These are phyloP conservation scores for Penicillium freii DNA, from an alignment of 2,329 filamentous ascomycete genomes.

Conservation along the genomic window DNA sequence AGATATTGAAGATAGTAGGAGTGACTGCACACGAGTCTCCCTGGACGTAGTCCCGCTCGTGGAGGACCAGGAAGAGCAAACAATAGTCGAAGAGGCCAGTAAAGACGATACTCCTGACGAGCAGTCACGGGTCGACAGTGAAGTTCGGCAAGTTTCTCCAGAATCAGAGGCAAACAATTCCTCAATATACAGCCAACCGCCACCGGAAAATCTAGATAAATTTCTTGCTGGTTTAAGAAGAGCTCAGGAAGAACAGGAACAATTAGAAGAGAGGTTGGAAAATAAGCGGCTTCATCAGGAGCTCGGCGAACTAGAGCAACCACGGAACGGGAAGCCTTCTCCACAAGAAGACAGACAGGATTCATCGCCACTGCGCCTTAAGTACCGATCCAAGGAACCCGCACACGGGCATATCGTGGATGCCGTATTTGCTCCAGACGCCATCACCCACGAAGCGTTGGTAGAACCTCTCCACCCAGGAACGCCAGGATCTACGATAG, in stretches of 20 bases:
- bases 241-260: neutral
- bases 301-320: neutral
- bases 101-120: neutral
- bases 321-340: neutral
- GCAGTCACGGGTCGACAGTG: neutral
- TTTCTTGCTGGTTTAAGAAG: neutral
- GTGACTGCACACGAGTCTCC: slow-evolving; percentile 14
- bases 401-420: neutral
- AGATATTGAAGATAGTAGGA: slow-evolving; percentile 10
- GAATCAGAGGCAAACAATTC: neutral
- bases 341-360: neutral
- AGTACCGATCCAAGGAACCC: neutral
- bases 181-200: neutral
- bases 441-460: neutral
- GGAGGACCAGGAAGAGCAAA: neutral
- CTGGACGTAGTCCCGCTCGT: neutral
- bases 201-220: neutral
- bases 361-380: neutral
- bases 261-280: neutral
- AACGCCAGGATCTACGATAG: no score
- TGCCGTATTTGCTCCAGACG: neutral
- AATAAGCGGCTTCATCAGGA: neutral
- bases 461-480: neutral
- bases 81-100: neutral
- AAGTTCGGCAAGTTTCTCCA: neutral